phyloP scores from a whole-genome alignment of 1,139 yeast species.

The Sugiyamaella neomexicana region DNA sequence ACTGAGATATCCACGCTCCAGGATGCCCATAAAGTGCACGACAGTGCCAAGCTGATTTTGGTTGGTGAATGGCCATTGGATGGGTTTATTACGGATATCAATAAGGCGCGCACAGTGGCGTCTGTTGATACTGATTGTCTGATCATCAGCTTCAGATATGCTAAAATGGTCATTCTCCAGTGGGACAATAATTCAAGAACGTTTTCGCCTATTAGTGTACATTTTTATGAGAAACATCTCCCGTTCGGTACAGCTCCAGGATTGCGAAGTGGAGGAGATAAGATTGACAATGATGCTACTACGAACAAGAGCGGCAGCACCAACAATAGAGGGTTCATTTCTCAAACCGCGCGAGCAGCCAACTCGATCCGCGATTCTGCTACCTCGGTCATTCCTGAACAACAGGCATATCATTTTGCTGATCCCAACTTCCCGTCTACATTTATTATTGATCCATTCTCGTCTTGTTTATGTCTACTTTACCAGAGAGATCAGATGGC shows the following conservation, averaged over 20 bases:
- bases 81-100: constrained; percentile 66
- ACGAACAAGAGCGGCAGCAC: constrained; percentile 1
- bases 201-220: constrained; percentile 74
- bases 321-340: neutral
- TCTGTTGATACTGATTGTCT: constrained; percentile 58
- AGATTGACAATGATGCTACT: constrained; percentile 7
- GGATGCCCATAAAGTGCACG: constrained; percentile 31
- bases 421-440: constrained; percentile 48
- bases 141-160: constrained; percentile 66
- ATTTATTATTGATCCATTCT: constrained; percentile 65
- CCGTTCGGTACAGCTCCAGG: constrained; percentile 19
- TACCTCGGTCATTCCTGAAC: constrained; percentile 10
- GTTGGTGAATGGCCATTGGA: constrained; percentile 68
- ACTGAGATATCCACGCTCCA: constrained; percentile 30
- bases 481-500: constrained; percentile 68
- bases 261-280: constrained; percentile 11
- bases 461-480: constrained; percentile 61
- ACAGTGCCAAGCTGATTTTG: constrained; percentile 48
- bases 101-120: constrained; percentile 53
- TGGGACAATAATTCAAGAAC: constrained; percentile 61
- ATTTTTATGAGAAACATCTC: constrained; percentile 76
- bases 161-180: constrained; percentile 72
- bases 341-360: constrained; percentile 11
- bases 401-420: constrained; percentile 44
- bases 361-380: constrained; percentile 40